A percentile compares a stretch with the other conserved stretches of the same genome.
Conservation (phyloP, 1,139 yeast genomes). For the Lodderomyces elongisporus region DNA sequence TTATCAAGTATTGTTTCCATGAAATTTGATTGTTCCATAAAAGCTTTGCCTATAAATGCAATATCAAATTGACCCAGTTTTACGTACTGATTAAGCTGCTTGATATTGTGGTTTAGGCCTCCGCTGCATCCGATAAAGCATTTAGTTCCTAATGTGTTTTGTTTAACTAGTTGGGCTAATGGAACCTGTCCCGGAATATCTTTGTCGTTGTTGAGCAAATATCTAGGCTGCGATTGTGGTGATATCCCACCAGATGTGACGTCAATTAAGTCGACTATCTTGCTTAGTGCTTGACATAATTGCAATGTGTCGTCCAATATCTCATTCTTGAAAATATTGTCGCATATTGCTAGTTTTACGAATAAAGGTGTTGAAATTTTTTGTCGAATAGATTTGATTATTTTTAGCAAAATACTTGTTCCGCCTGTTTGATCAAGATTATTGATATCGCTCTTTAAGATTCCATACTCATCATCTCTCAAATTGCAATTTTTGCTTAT, state of each 20-base stretch:
- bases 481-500: slow-evolving; percentile 30
- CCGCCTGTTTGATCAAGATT: slow-evolving; percentile 55
- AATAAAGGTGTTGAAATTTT: slow-evolving; percentile 33
- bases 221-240: slow-evolving; percentile 14
- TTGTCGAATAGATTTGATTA: slow-evolving; percentile 43
- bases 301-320: slow-evolving; percentile 17
- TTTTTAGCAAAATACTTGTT: slow-evolving; percentile 47
- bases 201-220: slow-evolving; percentile 7
- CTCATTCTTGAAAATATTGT: slow-evolving; percentile 21
- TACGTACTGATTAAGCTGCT: slow-evolving; percentile 32
- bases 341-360: slow-evolving; percentile 41
- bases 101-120: slow-evolving; percentile 24
- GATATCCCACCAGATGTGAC: slow-evolving; percentile 51
- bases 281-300: not conserved
- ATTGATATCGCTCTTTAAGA: slow-evolving; percentile 4
- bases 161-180: slow-evolving; percentile 37
- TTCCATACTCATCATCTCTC: slow-evolving; percentile 47
- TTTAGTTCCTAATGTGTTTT: slow-evolving; percentile 31
- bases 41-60: slow-evolving; percentile 40
- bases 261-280: slow-evolving; percentile 27
- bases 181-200: slow-evolving; percentile 22
- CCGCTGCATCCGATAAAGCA: slow-evolving; percentile 45
- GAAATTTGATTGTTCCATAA: slow-evolving; percentile 21
- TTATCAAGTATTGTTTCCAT: not conserved
- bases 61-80: slow-evolving; percentile 42